Conservation (phyloP, 2,329 filamentous ascomycete genomes). For the Diaporthe sp. region DNA sequence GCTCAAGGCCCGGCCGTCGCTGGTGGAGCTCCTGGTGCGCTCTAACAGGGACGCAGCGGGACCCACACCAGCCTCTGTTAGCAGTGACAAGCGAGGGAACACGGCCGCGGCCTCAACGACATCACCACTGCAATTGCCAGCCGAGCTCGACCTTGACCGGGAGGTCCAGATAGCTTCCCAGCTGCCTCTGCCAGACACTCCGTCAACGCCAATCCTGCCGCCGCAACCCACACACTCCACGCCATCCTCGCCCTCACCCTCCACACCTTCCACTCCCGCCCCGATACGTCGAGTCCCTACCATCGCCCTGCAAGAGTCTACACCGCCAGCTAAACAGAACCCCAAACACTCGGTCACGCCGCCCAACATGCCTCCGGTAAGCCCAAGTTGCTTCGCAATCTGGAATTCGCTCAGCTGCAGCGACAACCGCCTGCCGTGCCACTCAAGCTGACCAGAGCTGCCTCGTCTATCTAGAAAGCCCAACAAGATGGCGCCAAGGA, state of each 20-base stretch:
- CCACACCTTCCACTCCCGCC: constrained; percentile 47
- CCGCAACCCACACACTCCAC: constrained; percentile 49
- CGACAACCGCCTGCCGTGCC: constrained; percentile 2
- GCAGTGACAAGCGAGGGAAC: constrained; percentile 16
- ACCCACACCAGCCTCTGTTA: constrained; percentile 30
- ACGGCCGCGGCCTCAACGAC: constrained; percentile 43
- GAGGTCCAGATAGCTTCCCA: constrained; percentile 51
- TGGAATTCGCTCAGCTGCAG: constrained; percentile 30
- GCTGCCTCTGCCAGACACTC: constrained; percentile 57
- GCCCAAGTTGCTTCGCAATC: constrained; percentile 48
- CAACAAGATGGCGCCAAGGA: constrained; percentile 53
- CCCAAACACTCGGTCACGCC: constrained; percentile 44
- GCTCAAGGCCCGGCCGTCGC: constrained; percentile 65
- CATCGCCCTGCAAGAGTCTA: constrained; percentile 38
- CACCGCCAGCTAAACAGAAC: constrained; percentile 48
- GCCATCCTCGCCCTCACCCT: constrained; percentile 44
- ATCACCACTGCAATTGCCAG: constrained; percentile 43
- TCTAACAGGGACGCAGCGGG: constrained; percentile 45
- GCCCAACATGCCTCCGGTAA: constrained; percentile 69
- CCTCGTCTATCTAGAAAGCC: constrained; percentile 47
- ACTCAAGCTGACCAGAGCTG: constrained; percentile 39
- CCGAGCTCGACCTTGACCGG: constrained; percentile 36
- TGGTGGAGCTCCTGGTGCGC: constrained; percentile 64
- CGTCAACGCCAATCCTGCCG: constrained; percentile 49
- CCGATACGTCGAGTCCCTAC: constrained; percentile 46